These are phyloP conservation scores for Tuber magnatum DNA, from an alignment of 495 filamentous ascomycete species.

Conservation along the genomic window DNA sequence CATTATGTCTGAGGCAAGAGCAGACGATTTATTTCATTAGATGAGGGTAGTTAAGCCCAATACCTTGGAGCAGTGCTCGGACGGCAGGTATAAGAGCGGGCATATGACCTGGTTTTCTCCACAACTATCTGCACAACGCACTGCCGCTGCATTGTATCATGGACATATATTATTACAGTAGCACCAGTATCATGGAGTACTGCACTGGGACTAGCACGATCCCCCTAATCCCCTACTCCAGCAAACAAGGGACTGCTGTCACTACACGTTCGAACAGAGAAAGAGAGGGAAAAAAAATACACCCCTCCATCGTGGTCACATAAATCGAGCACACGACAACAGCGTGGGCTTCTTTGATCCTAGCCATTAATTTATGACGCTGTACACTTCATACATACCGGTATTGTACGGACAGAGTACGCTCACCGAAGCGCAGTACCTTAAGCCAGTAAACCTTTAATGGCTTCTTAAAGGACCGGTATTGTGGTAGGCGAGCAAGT, in stretches of 20 bases:
- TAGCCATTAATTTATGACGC: background rate
- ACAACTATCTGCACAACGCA: background rate
- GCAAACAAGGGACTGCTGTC: background rate
- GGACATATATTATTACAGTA: background rate
- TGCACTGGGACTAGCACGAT: background rate
- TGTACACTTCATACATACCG: background rate
- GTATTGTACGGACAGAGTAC: background rate
- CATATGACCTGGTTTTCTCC: background rate
- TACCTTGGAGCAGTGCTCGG: background rate
- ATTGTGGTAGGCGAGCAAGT: background rate
- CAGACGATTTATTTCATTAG: background rate
- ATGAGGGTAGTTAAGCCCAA: background rate
- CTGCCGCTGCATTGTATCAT: background rate
- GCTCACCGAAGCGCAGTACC: background rate
- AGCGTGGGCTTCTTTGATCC: background rate
- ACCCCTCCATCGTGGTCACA: background rate
- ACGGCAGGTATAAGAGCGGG: background rate
- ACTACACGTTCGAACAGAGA: background rate
- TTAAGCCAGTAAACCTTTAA: background rate
- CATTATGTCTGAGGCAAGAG: background rate
- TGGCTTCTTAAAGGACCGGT: background rate
- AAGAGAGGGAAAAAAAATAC: background rate
- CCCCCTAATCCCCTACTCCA: background rate
- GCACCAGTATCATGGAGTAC: background rate
- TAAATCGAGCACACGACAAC: background rate